Conservation (phyloP, 2,329 filamentous ascomycete genomes). For the Colletotrichum simmondsii region DNA sequence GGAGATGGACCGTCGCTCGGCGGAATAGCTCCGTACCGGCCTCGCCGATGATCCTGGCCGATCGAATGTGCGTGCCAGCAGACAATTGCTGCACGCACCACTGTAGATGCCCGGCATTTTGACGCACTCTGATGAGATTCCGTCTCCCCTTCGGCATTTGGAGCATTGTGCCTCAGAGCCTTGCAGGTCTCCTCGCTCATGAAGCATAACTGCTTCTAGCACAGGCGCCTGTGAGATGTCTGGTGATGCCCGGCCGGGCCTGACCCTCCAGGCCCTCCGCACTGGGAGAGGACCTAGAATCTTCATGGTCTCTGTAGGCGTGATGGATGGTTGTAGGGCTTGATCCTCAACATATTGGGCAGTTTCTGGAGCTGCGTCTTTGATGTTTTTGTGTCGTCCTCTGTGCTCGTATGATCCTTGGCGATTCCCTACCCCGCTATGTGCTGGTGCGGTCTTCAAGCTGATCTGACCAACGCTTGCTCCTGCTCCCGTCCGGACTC, state of each 20-base stretch:
- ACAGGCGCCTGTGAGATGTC: constrained; percentile 23
- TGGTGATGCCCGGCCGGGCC: background rate
- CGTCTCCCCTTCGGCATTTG: constrained; percentile 38
- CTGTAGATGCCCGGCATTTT: constrained; percentile 34
- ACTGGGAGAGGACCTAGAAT: background rate
- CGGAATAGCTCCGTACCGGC: constrained; percentile 27
- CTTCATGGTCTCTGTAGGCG: constrained; percentile 1
- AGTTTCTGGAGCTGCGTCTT: background rate
- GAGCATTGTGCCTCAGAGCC: constrained; percentile 35
- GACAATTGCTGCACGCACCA: constrained; percentile 40
- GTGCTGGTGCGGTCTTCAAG: background rate
- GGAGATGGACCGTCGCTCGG: constrained; percentile 30
- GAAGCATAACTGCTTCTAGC: constrained; percentile 39
- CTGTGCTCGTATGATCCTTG: background rate
- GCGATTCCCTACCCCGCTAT: background rate
- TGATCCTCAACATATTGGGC: background rate
- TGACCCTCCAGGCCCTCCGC: constrained; percentile 16
- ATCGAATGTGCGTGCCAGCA: constrained; percentile 35
- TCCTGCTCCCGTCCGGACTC: background rate
- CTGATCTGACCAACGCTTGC: background rate
- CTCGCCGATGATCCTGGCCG: background rate
- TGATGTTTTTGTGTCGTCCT: background rate
- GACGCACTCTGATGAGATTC: constrained; percentile 40
- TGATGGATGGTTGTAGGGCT: background rate
- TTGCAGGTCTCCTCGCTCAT: constrained; percentile 39